These are phyloP conservation scores for Kazachstania taianensis DNA, from an alignment of 805 yeast species.

Conservation along the genomic window DNA sequence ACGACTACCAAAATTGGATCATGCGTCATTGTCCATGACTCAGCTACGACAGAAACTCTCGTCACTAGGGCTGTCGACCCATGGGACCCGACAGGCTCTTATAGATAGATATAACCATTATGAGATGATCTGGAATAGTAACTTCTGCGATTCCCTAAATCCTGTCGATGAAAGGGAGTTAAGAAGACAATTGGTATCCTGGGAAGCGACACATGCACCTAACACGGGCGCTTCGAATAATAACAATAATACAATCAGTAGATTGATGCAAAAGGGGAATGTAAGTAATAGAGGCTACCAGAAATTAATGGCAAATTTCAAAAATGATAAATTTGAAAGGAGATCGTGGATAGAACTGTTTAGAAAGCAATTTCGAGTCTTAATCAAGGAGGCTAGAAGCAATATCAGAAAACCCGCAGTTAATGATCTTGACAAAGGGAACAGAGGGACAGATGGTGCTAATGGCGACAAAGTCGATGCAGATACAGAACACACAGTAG, in stretches of 20 bases:
- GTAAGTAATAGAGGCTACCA: slow-evolving; percentile 29
- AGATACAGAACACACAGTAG: too few species aligned
- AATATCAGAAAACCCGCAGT: too few species aligned
- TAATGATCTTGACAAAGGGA: too few species aligned
- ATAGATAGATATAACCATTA: slow-evolving; percentile 70
- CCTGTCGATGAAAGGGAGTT: slow-evolving; percentile 53
- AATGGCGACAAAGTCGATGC: too few species aligned
- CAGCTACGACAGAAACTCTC: slow-evolving; percentile 53
- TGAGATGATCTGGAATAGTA: slow-evolving; percentile 69
- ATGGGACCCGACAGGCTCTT: slow-evolving; percentile 54
- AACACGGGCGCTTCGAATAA: slow-evolving; percentile 8
- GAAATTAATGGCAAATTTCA: slow-evolving; percentile 23
- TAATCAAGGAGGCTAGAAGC: slow-evolving; percentile 31
- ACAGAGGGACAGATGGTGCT: neutral
- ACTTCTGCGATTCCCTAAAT: slow-evolving; percentile 51
- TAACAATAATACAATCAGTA: slow-evolving; percentile 14
- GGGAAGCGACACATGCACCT: slow-evolving; percentile 43
- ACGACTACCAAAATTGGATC: slow-evolving; percentile 56
- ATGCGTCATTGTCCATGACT: slow-evolving; percentile 44
- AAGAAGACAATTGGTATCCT: slow-evolving; percentile 45
- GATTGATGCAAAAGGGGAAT: slow-evolving; percentile 28
- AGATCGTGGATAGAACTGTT: slow-evolving; percentile 35
- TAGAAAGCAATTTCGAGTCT: slow-evolving; percentile 31
- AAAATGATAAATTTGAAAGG: slow-evolving; percentile 39
- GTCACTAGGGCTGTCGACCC: slow-evolving; percentile 44